Evolutionary conservation across 2,329 filamentous ascomycete genomes (phyloP), one percentile per base, ranked within the genome.

Genomic region (Cladophialophora carrionii): DNA sequence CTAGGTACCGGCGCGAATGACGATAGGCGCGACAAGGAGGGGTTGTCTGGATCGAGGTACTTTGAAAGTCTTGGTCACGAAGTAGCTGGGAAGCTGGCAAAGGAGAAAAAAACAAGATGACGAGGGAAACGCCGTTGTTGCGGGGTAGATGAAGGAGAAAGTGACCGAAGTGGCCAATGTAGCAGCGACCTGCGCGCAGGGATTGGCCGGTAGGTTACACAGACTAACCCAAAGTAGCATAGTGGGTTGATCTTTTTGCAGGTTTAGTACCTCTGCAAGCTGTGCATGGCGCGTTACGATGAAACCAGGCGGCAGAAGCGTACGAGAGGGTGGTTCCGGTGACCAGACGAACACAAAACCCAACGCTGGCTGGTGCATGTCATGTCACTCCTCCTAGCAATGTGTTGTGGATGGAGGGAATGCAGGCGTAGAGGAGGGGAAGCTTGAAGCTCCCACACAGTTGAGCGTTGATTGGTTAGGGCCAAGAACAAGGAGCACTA

Each of bases 41-140:
- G 57, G 57, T 22, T 52, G 32, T 34, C n/a, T 3, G 9, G 57
- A n/a, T 34, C 31, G 57, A 60, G 57, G 57, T 60, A 60, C 57
- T 34, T 60, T 26, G n/a, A 43, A 37, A 22, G 24, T n/a, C 29
- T 60, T 24, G 57, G 48, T 52, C 46, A 17, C 57, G 48, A 53
- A 60, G 57, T 60, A 60, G 34, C 57, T 14, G 41, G 29, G 24
- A 32, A 20, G 48, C 29, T 37, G 46, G 46, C 57, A 31, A 37
- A 37, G 34, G 43, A n/a, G 14, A 52, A 31, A 52, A 14, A 26
- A 9, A 26, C 22, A 26, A 24, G 24, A 60, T 60, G 57, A 60
- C 57, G 57, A 60, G 48, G 31, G 20, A 37, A 14, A 22, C 22
- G 48, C 48, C 48, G 31, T 60, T 41, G 49, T 60, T 60, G 57